phyloP scores from a whole-genome alignment of 768 basidiomycete genomes.

The Termitomyces sp. region DNA sequence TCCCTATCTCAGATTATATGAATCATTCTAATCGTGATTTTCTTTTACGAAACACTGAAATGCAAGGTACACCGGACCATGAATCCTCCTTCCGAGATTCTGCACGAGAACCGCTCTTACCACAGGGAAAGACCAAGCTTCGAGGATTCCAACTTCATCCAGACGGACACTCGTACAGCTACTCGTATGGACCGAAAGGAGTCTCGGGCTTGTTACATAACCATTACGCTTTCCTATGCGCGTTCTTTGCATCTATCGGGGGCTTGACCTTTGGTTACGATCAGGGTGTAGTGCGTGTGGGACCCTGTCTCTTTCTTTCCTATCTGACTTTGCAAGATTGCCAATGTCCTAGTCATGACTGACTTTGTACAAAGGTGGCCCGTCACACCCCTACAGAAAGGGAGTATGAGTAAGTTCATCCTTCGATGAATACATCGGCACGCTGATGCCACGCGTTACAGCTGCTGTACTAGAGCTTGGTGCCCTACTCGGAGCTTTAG shows the following conservation, averaged over 20 bases:
- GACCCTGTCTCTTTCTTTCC: not conserved
- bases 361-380: conserved; percentile 70
- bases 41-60: conserved; percentile 6
- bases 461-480: conserved; percentile 78
- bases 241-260: conserved; percentile 71
- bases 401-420: conserved; percentile 61
- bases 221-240: conserved; percentile 60
- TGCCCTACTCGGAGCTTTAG: conserved; percentile 69
- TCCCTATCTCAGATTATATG: not conserved
- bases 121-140: conserved; percentile 1
- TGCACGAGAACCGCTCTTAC: conserved; percentile 7
- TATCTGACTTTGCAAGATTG: conserved; percentile 38
- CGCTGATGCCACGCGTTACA: conserved; percentile 18
- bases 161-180: conserved; percentile 47
- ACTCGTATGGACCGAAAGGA: conserved; percentile 71
- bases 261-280: conserved; percentile 81
- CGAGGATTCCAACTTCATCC: conserved; percentile 29
- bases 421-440: not conserved
- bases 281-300: conserved; percentile 57
- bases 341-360: conserved; percentile 80
- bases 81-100: not conserved
- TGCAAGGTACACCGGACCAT: conserved; percentile 1
- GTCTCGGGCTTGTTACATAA: conserved; percentile 60
- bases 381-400: conserved; percentile 66
- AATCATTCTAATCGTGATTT: conserved; percentile 9